phyloP scores from a whole-genome alignment of 2,329 filamentous ascomycete species.

The Nigrograna mackinnonii region DNA sequence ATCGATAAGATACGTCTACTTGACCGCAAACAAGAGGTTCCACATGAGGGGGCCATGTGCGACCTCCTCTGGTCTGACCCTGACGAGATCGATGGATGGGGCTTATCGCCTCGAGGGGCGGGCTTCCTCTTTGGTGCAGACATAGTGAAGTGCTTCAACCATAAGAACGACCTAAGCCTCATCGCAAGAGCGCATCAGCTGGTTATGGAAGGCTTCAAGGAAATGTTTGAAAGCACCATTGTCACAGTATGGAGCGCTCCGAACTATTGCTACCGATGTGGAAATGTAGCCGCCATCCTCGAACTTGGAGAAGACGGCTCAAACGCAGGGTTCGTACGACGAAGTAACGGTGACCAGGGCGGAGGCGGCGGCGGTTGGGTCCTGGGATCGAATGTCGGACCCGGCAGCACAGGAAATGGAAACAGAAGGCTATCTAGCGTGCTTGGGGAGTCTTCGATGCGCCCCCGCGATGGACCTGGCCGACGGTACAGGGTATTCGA shows the following conservation, averaged over 20 bases:
- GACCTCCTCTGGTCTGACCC: constrained; percentile 98
- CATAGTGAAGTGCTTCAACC: constrained; percentile 91
- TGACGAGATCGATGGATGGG: constrained; percentile 98
- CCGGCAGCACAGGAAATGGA: constrained; percentile 29
- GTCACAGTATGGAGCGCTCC: constrained; percentile 95
- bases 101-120: constrained; percentile 87
- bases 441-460: constrained; percentile 46
- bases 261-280: constrained; percentile 64
- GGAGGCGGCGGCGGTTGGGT: constrained; percentile 45
- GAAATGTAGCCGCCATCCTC: constrained; percentile 80
- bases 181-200: constrained; percentile 95
- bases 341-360: constrained; percentile 70
- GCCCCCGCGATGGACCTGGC: constrained; percentile 69
- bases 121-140: constrained; percentile 95
- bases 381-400: constrained; percentile 32
- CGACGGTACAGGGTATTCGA: constrained; percentile 94
- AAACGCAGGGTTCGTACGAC: constrained; percentile 50
- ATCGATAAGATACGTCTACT: constrained; percentile 95
- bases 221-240: constrained; percentile 96
- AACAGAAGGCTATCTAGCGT: constrained; percentile 39
- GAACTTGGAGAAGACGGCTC: constrained; percentile 84
- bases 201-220: constrained; percentile 99
- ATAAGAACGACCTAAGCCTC: constrained; percentile 87
- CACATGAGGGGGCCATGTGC: constrained; percentile 98
- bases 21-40: constrained; percentile 89